Evolutionary conservation across 2,329 filamentous ascomycete genomes (phyloP).

Genomic region (Monilinia fructigena): DNA sequence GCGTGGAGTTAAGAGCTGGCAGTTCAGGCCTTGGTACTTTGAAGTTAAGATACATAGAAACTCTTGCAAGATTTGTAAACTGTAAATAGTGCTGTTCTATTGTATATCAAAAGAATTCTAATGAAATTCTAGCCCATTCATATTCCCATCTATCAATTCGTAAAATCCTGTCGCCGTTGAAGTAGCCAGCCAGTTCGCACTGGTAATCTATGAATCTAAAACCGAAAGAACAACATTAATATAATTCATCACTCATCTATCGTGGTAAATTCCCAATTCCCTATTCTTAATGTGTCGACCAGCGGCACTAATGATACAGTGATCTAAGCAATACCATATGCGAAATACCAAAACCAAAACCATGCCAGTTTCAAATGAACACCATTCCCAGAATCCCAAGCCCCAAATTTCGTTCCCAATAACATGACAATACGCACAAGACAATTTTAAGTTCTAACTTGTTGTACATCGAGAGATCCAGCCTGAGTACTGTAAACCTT

Average conservation of each 20-base stretch:
- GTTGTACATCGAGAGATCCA: not conserved
- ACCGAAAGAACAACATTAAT: not conserved
- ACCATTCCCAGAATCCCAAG: not conserved
- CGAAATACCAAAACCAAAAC: not conserved
- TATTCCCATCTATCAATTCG: not conserved
- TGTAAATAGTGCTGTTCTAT: not conserved
- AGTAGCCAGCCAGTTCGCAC: conserved; percentile 12
- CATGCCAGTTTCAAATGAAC: not conserved
- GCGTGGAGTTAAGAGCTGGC: not conserved
- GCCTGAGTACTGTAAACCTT: not conserved
- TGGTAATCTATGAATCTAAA: conserved; percentile 16
- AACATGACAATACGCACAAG: not conserved
- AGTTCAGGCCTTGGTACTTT: not conserved
- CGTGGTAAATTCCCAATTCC: not conserved
- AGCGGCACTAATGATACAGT: not conserved
- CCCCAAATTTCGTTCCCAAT: not conserved
- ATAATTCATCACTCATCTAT: conserved; percentile 2
- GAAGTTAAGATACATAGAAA: not conserved
- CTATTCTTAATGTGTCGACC: not conserved
- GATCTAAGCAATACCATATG: not conserved
- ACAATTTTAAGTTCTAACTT: not conserved
- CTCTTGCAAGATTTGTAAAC: not conserved
- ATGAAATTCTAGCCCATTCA: not conserved
- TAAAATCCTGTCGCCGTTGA: not conserved
- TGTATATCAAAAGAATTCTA: not conserved